Base-by-base conservation (phyloP, 2,329 filamentous ascomycete species). In the Colletotrichum sp. region DNA sequence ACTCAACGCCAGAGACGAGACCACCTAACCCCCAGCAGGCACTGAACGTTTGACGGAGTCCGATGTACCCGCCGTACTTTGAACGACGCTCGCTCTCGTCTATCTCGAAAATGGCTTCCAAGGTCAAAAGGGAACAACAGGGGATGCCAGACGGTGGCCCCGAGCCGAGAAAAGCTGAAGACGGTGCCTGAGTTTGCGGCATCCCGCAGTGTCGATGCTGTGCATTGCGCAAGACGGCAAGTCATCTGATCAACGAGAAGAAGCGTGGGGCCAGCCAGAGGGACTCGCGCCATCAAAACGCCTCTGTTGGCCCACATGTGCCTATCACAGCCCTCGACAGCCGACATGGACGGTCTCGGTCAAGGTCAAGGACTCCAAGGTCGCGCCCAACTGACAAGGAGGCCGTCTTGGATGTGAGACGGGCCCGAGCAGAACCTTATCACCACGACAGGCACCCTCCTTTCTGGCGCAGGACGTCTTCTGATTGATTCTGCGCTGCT, bases 361-460 rank as follows among this genome's bases (percentile, higher is more conserved):
- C 57, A 62, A 39, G 21, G 30, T 74, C 68, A 64, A 60, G 44
- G 59, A 44, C 34, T 24, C 13, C 62, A 64, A 64, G 12, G 62
- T 64, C 21, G 59, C 32, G 60, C 28, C 49, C 8, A 36, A 26
- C 21, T 66, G 44, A 70, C 67, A 49, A 34, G 62, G 59, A 65
- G 30, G 59, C 28, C 44, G 59, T 71, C 59, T 49, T 65, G 67
- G 28, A 60, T 71, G 72, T 60, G 72, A 75, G 49, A 72, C 68
- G 72, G 62, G 49, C 34, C 72, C 62, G 52, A 66, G 60, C 60
- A 66, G 62, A 75, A 75, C 68, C 72, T 72, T 75, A 72, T 72
- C 72, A 55, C 30, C 34, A 68, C 70, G 39, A 55, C 52, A 24
- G 18, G 63, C 36, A 69, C 39, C 55, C 65, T 55, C 52, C 32